Conservation (phyloP, 129 eudicot species). For the Centella asiatica region DNA sequence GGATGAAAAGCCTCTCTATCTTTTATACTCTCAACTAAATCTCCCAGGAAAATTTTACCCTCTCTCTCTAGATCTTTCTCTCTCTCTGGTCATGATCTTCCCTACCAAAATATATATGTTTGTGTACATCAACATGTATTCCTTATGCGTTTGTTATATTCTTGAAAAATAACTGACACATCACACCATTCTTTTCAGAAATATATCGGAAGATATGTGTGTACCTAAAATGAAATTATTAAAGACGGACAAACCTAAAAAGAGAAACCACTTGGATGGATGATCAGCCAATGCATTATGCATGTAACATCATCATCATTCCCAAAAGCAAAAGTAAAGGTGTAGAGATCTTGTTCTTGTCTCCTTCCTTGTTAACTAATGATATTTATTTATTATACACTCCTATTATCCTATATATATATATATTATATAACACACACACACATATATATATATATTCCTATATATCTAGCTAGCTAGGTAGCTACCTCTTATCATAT, state of each 20-base stretch:
- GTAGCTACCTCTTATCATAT: too few relatives aligned
- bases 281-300: constrained; percentile 11
- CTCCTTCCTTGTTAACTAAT: constrained; percentile 2
- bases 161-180: neutral
- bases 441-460: neutral
- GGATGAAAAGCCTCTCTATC: constrained; percentile 24
- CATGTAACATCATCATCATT: constrained; percentile 14
- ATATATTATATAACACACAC: neutral
- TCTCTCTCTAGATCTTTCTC: neutral
- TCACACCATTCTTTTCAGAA: neutral
- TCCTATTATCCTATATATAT: neutral
- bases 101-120: neutral
- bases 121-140: neutral
- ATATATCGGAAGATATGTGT: neutral
- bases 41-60: neutral
- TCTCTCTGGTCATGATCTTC: constrained; percentile 1
- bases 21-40: too few relatives aligned
- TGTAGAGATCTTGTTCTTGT: constrained; percentile 5
- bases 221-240: constrained; percentile 8
- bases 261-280: constrained; percentile 16
- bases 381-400: neutral
- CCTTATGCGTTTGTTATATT: neutral
- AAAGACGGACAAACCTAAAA: constrained; percentile 8
- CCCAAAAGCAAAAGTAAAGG: constrained; percentile 8
- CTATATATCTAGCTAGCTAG: neutral